Conservation (phyloP, 2,329 filamentous ascomycete species). For the Aspergillus pseudonomiae region DNA sequence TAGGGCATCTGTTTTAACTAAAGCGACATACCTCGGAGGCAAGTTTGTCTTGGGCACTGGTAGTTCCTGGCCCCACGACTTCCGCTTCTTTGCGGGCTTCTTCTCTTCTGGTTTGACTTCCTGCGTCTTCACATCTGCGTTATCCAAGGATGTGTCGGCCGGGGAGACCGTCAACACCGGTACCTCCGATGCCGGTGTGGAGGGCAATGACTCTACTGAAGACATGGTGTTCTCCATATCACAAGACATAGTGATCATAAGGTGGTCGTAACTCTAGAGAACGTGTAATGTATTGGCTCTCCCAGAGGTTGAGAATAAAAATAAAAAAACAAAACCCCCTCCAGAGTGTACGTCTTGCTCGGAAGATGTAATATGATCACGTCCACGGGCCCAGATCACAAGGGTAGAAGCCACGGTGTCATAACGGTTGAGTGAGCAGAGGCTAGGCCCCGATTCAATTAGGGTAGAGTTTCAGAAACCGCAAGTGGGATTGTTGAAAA, state of each 20-base stretch:
- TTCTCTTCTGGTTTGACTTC: constrained; percentile 55
- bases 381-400: constrained; percentile 17
- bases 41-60: constrained; percentile 96
- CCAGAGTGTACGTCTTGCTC: background rate
- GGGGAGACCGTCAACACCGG: constrained; percentile 45
- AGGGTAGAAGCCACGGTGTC: constrained; percentile 39
- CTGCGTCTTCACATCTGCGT: constrained; percentile 27
- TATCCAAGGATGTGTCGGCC: constrained; percentile 42
- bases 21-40: constrained; percentile 71
- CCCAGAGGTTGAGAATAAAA: background rate
- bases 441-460: constrained; percentile 25
- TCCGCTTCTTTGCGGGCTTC: constrained; percentile 87
- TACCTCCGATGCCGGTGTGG: constrained; percentile 36
- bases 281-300: background rate
- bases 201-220: constrained; percentile 35
- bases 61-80: constrained; percentile 97
- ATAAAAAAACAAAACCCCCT: too few relatives aligned
- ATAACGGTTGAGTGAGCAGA: constrained; percentile 35
- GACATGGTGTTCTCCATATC: constrained; percentile 39
- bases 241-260: constrained; percentile 14
- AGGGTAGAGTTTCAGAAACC: constrained; percentile 20
- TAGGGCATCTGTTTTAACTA: too few relatives aligned
- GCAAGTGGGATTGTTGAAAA: constrained; percentile 6
- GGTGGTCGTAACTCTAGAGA: background rate
- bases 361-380: constrained; percentile 9